A percentile compares a stretch with the other conserved stretches of the same genome.
Conservation (phyloP, 2,329 filamentous ascomycete genomes). For the Fusarium sp. region DNA sequence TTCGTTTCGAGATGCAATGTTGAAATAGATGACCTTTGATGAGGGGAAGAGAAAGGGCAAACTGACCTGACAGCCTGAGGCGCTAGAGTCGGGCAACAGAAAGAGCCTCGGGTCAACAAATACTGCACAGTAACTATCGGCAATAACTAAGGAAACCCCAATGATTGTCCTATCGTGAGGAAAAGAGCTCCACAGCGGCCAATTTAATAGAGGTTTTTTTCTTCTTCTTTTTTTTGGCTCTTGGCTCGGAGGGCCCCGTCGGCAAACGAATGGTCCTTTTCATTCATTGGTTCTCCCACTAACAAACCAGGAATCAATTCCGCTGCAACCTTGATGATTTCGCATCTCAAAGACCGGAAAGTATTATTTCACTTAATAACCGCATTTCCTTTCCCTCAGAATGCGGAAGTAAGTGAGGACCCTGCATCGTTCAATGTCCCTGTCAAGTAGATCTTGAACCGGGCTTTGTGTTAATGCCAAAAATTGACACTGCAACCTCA, state of each 20-base stretch:
- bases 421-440: background rate
- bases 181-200: slow-evolving; percentile 25
- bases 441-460: background rate
- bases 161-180: slow-evolving; percentile 10
- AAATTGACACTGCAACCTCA: background rate
- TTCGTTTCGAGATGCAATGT: slow-evolving; percentile 4
- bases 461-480: background rate
- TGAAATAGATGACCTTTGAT: slow-evolving; percentile 20
- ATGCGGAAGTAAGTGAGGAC: background rate
- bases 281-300: slow-evolving; percentile 9
- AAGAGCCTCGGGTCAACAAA: slow-evolving; percentile 24
- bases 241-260: slow-evolving; percentile 44
- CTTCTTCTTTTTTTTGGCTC: too few relatives aligned
- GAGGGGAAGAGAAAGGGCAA: slow-evolving; percentile 24
- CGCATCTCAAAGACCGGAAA: background rate
- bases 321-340: background rate
- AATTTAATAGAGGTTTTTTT: slow-evolving; percentile 22
- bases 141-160: slow-evolving; percentile 4
- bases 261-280: slow-evolving; percentile 22
- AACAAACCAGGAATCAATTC: slow-evolving; percentile 25
- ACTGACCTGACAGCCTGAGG: slow-evolving; percentile 19
- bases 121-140: background rate
- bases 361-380: background rate
- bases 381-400: background rate
- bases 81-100: slow-evolving; percentile 5